Evolutionary conservation across 352 stramenopile species (phyloP).

Genomic region (Halophytophthora batemanensis): DNA sequence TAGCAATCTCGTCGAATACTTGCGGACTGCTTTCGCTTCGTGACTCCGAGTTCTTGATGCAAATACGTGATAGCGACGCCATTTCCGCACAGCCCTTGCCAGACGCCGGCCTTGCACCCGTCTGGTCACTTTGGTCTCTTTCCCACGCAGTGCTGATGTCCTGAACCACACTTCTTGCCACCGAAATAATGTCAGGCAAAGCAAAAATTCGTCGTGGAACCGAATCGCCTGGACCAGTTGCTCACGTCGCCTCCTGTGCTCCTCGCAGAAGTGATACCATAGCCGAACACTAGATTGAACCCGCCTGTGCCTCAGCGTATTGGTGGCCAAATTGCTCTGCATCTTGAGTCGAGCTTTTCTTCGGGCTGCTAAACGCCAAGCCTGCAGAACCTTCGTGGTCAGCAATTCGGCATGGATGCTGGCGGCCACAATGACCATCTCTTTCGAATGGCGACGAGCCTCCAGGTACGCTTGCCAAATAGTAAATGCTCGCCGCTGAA

Average conservation of each 20-base stretch:
- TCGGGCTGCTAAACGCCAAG: slow-evolving; percentile 5
- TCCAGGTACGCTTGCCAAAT: slow-evolving; percentile 12
- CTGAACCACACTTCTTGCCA: slow-evolving; percentile 29
- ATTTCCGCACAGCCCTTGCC: slow-evolving; percentile 8
- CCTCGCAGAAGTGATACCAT: slow-evolving; percentile 10
- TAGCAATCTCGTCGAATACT: slow-evolving; percentile 2
- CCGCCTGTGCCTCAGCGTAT: slow-evolving; percentile 2
- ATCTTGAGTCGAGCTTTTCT: neutral
- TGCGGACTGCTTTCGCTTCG: slow-evolving; percentile 1
- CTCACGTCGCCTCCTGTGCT: slow-evolving; percentile 4
- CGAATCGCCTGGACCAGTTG: slow-evolving; percentile 11
- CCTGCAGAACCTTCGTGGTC: slow-evolving; percentile 5
- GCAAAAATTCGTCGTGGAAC: slow-evolving; percentile 30
- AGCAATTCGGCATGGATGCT: slow-evolving; percentile 6
- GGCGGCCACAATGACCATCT: slow-evolving; percentile 6
- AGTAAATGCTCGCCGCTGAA: slow-evolving; percentile 13
- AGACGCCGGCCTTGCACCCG: slow-evolving; percentile 12
- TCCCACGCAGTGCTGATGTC: slow-evolving; percentile 4
- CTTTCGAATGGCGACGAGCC: neutral
- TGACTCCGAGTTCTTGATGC: slow-evolving; percentile 1
- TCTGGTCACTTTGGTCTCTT: slow-evolving; percentile 1
- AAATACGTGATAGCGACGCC: slow-evolving; percentile 4
- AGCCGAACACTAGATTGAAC: slow-evolving; percentile 7
- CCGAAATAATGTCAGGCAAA: slow-evolving; percentile 22
- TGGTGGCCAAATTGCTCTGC: neutral